Percentiles rank a stretch among this genome's conserved stretches.
Conservation (phyloP, 73 alveolate genomes). For the Diophrys appendiculata region DNA sequence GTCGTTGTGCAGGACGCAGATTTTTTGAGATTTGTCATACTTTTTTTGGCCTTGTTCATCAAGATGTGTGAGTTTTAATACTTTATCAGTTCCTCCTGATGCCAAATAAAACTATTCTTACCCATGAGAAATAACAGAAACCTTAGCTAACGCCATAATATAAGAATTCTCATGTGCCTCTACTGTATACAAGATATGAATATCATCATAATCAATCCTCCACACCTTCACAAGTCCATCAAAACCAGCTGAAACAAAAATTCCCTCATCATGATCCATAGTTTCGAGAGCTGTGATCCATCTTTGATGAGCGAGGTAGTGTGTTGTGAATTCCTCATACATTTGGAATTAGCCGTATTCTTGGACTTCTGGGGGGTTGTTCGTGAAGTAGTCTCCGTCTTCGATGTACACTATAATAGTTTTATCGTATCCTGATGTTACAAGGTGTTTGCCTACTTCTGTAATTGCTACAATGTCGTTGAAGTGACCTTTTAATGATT, state of each 20-base stretch:
- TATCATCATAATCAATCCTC: neutral
- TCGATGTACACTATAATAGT: neutral
- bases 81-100: too few species aligned
- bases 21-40: neutral
- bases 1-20: neutral
- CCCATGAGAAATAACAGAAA: too few species aligned
- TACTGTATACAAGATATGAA: too few species aligned
- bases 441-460: neutral
- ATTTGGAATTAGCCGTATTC: neutral
- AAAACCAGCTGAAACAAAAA: neutral
- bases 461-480: neutral
- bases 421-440: neutral
- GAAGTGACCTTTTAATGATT: neutral
- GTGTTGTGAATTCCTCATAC: neutral
- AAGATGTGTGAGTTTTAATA: too few species aligned
- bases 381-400: neutral
- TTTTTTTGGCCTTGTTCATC: too few species aligned
- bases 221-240: neutral
- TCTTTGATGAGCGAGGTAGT: neutral
- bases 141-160: too few species aligned
- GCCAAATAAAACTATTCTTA: too few species aligned
- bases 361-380: neutral
- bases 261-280: too few species aligned
- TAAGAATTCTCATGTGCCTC: neutral
- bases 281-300: neutral